Percentiles rank a stretch among this genome's conserved stretches.
Evolutionary conservation across 1,284 basidiomycete genomes (phyloP).

Genomic region (Tilletia caries): DNA sequence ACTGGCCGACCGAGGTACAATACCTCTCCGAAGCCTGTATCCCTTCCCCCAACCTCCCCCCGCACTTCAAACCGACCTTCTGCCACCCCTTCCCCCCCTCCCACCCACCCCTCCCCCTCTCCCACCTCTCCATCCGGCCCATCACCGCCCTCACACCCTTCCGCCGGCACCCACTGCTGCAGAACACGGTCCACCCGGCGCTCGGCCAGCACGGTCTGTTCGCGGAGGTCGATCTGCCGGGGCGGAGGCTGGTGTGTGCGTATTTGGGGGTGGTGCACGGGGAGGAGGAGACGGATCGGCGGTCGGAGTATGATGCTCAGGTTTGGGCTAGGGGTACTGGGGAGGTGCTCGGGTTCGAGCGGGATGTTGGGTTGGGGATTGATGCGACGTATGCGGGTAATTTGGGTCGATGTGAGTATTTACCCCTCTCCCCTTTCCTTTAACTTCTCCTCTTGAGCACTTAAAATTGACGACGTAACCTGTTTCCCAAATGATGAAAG

Average conservation of each 20-base stretch:
- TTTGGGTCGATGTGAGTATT: constrained; percentile 59
- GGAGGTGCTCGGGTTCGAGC: neutral
- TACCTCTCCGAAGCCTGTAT: neutral
- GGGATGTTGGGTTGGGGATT: constrained; percentile 55
- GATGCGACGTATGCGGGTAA: constrained; percentile 76
- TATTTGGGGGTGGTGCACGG: constrained; percentile 82
- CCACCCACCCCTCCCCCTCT: neutral
- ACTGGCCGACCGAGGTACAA: neutral
- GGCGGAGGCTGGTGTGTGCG: constrained; percentile 68
- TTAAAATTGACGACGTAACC: neutral
- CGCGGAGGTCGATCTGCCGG: constrained; percentile 67
- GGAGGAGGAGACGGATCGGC: constrained; percentile 61
- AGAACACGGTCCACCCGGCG: constrained; percentile 66
- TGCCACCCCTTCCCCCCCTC: neutral
- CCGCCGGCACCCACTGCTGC: neutral
- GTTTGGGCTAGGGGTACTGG: constrained; percentile 14
- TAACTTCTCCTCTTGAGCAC: neutral
- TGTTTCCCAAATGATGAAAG: constrained; percentile 7
- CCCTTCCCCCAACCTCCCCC: neutral
- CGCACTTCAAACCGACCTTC: neutral
- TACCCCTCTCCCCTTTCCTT: neutral
- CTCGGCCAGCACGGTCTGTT: constrained; percentile 77
- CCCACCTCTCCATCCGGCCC: neutral
- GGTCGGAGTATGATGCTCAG: constrained; percentile 76
- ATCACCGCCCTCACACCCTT: neutral